phyloP scores from a whole-genome alignment of 2,329 filamentous ascomycete genomes.

The Arthrobotrys musiformis region DNA sequence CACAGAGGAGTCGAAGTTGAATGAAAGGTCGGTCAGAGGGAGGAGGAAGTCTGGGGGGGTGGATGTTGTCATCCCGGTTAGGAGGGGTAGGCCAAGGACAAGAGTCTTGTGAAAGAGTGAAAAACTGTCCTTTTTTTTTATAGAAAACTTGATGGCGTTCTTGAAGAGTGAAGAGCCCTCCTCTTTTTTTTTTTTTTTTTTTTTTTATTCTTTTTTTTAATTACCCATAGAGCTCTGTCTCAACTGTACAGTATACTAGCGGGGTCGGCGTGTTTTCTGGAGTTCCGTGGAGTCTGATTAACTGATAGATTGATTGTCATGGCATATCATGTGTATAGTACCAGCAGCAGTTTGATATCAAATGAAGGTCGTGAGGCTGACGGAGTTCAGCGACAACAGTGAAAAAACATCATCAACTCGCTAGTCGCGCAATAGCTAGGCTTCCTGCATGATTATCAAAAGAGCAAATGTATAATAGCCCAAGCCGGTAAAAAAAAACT shows the following conservation, averaged over 20 bases:
- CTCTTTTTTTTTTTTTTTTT: slow-evolving; percentile 2
- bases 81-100: slow-evolving; percentile 11
- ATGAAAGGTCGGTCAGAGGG: background rate
- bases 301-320: background rate
- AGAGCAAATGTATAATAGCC: background rate
- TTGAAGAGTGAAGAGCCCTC: background rate
- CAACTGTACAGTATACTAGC: slow-evolving; percentile 6
- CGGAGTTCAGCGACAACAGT: background rate
- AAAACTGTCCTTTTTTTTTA: background rate
- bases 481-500: background rate
- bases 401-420: no score
- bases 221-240: slow-evolving; percentile 2
- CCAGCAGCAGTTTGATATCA: no score
- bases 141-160: background rate
- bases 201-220: background rate
- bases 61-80: background rate
- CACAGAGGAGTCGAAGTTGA: slow-evolving; percentile 32
- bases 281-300: background rate
- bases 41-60: background rate
- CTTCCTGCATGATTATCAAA: background rate
- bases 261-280: slow-evolving; percentile 6
- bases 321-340: background rate
- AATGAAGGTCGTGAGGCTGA: background rate
- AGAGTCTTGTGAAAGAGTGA: background rate
- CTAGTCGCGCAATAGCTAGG: no score